Evolutionary conservation across 2,329 filamentous ascomycete genomes (phyloP).

Genomic region (Colletotrichum limetticola): DNA sequence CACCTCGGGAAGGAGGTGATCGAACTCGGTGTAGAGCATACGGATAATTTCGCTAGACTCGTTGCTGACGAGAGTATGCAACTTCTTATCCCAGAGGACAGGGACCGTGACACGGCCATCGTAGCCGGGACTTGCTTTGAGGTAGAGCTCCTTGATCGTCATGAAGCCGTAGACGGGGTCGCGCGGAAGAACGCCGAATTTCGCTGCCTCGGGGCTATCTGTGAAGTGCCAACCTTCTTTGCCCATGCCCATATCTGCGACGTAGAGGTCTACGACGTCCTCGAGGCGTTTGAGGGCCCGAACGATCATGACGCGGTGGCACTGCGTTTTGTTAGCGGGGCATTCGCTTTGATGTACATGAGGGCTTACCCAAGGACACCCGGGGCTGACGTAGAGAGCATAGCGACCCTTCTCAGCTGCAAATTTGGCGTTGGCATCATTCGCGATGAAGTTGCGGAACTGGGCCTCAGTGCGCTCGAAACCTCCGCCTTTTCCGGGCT

Average conservation of each 20-base stretch:
- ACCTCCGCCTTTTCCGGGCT: slow-evolving; percentile 53
- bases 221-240: slow-evolving; percentile 65
- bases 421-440: slow-evolving; percentile 60
- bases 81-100: slow-evolving; percentile 76
- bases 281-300: slow-evolving; percentile 80
- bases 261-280: slow-evolving; percentile 73
- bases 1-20: slow-evolving; percentile 64
- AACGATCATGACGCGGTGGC: slow-evolving; percentile 79
- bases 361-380: slow-evolving; percentile 70
- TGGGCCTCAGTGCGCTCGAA: slow-evolving; percentile 63
- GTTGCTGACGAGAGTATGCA: slow-evolving; percentile 80
- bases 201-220: slow-evolving; percentile 38
- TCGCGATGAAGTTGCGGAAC: slow-evolving; percentile 68
- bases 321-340: slow-evolving; percentile 48
- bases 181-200: slow-evolving; percentile 59
- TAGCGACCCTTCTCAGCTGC: slow-evolving; percentile 70
- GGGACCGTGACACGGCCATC: slow-evolving; percentile 79
- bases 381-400: slow-evolving; percentile 68
- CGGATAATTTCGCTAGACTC: slow-evolving; percentile 87
- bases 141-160: slow-evolving; percentile 77
- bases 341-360: too few species aligned
- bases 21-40: slow-evolving; percentile 83
- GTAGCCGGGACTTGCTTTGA: slow-evolving; percentile 74
- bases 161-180: slow-evolving; percentile 74
- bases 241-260: slow-evolving; percentile 74